Evolutionary conservation across 1,284 basidiomycete genomes (phyloP), one percentile per base, ranked within the genome.

Genomic region (Xerocomus amazonicus): DNA sequence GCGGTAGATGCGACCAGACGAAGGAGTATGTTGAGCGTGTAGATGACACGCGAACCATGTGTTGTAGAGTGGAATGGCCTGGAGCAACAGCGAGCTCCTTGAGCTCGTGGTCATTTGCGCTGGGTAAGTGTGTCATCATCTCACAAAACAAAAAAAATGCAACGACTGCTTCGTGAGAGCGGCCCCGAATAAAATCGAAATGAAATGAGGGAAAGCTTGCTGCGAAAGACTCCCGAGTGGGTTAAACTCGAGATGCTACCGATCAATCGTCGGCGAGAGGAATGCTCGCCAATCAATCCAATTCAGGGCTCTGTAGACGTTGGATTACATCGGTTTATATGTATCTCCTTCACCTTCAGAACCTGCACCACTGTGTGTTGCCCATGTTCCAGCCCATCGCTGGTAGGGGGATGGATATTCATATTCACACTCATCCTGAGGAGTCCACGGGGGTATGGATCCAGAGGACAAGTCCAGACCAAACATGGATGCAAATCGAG

Each of bases 401-500:
- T 52, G 50, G 9, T 50, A 32, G 9, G 42, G 49, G 40, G 50
- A 35, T 10, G 29, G 16, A 6, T 48, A 53, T 38, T 64, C 55
- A 6, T 48, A 53, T 38, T 64, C 55, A 10, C 52, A 38, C 16
- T 9, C 37, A 34, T 50, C 41, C 34, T 57, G 64, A 40, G 56
- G 34, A 37, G 47, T 46, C 53, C 52, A 57, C n/a, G 60, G 45
- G 40, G 40, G 23, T 31, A 52, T 55, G 28, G 50, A 19, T 34
- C 44, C 43, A 14, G 57, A 17, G 41, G 57, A 57, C 69, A 61
- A 47, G 52, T 73, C 70, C 46, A 80, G 63, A 23, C 78, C 81
- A 56, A 84, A 79, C 31, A 69, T 66, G 41, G 77, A 76, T 26
- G 78, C 77, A 45, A 90, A 90, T 12, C 81, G 76, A 12, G 88